These are phyloP conservation scores for Coemansia sp. DNA, from an alignment of 192 early-diverging fungal genomes.

Conservation along the genomic window DNA sequence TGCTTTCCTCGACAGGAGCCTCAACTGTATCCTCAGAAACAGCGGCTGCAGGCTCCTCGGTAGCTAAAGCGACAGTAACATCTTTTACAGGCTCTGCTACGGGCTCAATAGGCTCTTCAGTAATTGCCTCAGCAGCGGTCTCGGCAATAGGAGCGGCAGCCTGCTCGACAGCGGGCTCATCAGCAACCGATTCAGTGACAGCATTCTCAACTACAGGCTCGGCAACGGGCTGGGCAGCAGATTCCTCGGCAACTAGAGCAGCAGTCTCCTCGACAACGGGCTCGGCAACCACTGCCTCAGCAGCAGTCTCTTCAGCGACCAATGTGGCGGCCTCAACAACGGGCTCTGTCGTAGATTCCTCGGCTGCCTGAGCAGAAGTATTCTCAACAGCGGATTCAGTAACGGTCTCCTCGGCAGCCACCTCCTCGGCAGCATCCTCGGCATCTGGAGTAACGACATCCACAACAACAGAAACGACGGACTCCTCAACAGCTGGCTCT, in stretches of 20 bases:
- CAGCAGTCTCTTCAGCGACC: not conserved
- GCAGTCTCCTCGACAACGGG: constrained; percentile 6
- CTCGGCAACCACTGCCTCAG: constrained; percentile 2
- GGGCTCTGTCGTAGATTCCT: not conserved
- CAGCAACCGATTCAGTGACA: not conserved
- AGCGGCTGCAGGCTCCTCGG: not conserved
- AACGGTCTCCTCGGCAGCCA: not conserved
- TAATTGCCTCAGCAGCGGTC: not conserved
- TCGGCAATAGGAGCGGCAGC: not conserved
- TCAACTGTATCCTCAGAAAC: not conserved
- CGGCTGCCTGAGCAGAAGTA: no score
- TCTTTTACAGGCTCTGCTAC: not conserved
- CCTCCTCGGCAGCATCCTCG: not conserved
- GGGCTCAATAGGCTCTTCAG: not conserved
- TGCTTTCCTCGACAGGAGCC: not conserved
- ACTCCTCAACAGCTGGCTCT: not conserved
- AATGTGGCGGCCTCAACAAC: not conserved
- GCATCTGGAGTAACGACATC: not conserved
- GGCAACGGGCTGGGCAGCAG: no score
- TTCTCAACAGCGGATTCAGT: no score
- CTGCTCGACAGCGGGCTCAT: not conserved
- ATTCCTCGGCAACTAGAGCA: not conserved
- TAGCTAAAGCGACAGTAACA: not conserved
- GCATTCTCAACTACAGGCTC: not conserved
- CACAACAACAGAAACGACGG: not conserved